These are phyloP conservation scores for Microcera coccophila DNA, from an alignment of 2,329 filamentous ascomycete genomes.

Conservation along the genomic window DNA sequence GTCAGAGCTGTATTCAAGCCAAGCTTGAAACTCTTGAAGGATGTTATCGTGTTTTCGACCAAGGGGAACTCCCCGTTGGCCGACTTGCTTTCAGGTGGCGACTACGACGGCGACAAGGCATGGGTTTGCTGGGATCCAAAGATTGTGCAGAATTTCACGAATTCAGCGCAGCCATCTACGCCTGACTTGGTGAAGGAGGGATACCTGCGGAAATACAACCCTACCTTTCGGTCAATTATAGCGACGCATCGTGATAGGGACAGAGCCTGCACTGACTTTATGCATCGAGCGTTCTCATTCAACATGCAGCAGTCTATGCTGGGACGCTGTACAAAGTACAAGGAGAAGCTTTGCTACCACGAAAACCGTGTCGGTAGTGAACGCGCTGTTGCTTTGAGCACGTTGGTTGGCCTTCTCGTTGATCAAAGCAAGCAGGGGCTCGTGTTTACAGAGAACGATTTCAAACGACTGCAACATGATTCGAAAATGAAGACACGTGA, in stretches of 20 bases:
- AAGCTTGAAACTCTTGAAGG: constrained; percentile 63
- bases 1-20: constrained; percentile 56
- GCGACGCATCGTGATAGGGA: constrained; percentile 27
- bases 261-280: constrained; percentile 39
- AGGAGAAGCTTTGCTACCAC: constrained; percentile 60
- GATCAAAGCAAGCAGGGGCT: constrained; percentile 56
- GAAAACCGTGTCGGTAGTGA: constrained; percentile 46
- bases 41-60: constrained; percentile 74
- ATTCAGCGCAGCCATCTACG: constrained; percentile 39
- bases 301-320: constrained; percentile 55
- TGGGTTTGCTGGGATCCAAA: constrained; percentile 72
- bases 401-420: constrained; percentile 51
- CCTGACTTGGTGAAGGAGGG: constrained; percentile 43
- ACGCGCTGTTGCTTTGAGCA: constrained; percentile 47
- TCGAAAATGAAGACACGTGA: constrained; percentile 28
- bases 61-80: constrained; percentile 62
- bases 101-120: constrained; percentile 76
- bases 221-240: constrained; percentile 45
- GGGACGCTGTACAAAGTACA: constrained; percentile 61
- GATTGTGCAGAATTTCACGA: constrained; percentile 64
- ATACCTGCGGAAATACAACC: constrained; percentile 47
- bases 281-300: constrained; percentile 54
- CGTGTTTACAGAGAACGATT: constrained; percentile 37
- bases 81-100: constrained; percentile 69
- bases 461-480: constrained; percentile 11